Conservation (phyloP, 768 basidiomycete species). For the Boletus insuetus region DNA sequence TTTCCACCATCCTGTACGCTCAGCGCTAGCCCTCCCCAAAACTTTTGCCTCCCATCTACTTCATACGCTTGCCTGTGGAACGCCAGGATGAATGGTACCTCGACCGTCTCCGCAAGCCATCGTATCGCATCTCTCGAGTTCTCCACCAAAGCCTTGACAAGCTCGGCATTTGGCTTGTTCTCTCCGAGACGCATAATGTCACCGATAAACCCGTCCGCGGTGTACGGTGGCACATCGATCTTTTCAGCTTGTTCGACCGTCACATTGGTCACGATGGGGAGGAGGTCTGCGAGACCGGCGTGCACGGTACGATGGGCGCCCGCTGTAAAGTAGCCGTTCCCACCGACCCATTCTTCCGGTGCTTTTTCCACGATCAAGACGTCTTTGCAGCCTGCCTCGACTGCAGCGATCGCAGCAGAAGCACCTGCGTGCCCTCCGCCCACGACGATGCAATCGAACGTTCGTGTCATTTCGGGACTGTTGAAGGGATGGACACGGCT, state of each 20-base stretch:
- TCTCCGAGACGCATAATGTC: conserved; percentile 63
- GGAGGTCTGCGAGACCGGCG: conserved; percentile 55
- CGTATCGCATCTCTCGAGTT: conserved; percentile 52
- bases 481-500: background rate
- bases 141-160: conserved; percentile 53
- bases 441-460: conserved; percentile 57
- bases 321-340: conserved; percentile 72
- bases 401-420: conserved; percentile 60
- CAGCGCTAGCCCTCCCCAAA: conserved; percentile 70
- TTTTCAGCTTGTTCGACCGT: conserved; percentile 38
- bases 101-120: conserved; percentile 54
- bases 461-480: conserved; percentile 7
- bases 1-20: conserved; percentile 66
- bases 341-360: conserved; percentile 61
- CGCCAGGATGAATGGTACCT: conserved; percentile 54
- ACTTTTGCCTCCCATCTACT: conserved; percentile 57
- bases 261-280: conserved; percentile 51
- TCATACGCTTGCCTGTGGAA: conserved; percentile 70
- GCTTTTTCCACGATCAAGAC: conserved; percentile 68
- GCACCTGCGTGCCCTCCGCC: conserved; percentile 69
- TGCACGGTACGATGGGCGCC: conserved; percentile 67
- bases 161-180: conserved; percentile 44
- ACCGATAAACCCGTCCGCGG: conserved; percentile 47
- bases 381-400: conserved; percentile 55
- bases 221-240: conserved; percentile 62